Base-by-base conservation (phyloP, 306 rosid species). In the Luffa acutangula region DNA sequence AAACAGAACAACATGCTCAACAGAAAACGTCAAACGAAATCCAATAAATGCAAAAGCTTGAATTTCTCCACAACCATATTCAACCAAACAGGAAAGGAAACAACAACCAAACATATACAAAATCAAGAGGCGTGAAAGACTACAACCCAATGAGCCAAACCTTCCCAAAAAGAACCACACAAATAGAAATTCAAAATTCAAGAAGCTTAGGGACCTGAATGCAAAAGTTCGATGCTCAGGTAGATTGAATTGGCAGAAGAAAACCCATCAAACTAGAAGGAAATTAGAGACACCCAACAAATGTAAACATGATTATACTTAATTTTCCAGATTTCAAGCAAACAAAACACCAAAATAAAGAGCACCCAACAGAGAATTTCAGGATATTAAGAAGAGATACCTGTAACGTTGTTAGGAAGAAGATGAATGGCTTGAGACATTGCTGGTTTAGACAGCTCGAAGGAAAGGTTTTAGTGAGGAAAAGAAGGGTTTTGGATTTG, bases 381-480 rank as follows among this genome's bases (percentile, higher is more conserved):
- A 5, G 7, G 56, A 73, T 21, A 49, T 73, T 7, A 73, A 13
- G 60, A 69, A 41, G 20, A 75, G 83, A 78, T 45, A 91, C 97
- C 91, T 64, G 85, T 79, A 37, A 75, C 49, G 80, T 81, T 85
- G 31, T 87, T 81, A 79, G 86, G 18, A 74, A 85, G 5, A 67
- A 88, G 88, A 80, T 83, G 83, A 48, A 79, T 80, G 52, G 85
- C 75, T 75, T 90, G 94, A 58, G 89, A 84, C 97, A 93, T 91
- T 76, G 90, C 59, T 78, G 20, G 37, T 36, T 46, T 9, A 6
- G 20, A 5, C n/a, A 74, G 14, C 0, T 25, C 0, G 9, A 3
- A 46, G 10, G 18, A 56, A 6, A 52, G 25, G 76, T 36, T 49
- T 53, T 75, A 34, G 43, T 48, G 20, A 48, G 57, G 37, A 1